A percentile compares a stretch with the other conserved stretches of the same genome.
Evolutionary conservation across 1,284 basidiomycete species (phyloP).

Genomic region (Pascua sp.): DNA sequence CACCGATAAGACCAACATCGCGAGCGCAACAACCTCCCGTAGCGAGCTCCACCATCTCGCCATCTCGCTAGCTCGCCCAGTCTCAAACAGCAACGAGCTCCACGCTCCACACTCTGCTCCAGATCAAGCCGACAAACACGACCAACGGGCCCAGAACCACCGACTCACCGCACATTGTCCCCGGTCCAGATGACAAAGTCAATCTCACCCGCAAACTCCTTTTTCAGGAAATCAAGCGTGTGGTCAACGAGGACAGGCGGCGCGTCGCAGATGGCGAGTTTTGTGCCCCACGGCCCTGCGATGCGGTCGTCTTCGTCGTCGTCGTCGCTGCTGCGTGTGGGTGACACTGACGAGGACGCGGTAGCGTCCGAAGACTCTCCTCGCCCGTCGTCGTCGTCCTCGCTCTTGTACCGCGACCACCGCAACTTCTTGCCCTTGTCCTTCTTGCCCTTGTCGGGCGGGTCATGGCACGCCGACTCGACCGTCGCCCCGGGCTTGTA

Average conservation of each 20-base stretch:
- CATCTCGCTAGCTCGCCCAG: too few species aligned
- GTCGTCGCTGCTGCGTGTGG: neutral
- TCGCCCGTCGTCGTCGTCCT: slow-evolving; percentile 15
- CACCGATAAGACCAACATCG: too few species aligned
- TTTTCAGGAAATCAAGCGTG: slow-evolving; percentile 74
- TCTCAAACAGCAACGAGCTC: too few species aligned
- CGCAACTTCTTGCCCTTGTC: slow-evolving; percentile 11
- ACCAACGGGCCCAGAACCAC: too few species aligned
- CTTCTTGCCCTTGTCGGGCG: slow-evolving; percentile 18
- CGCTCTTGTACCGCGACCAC: neutral
- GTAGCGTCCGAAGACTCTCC: neutral
- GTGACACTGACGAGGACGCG: too few species aligned
- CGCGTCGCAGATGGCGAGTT: slow-evolving; percentile 67
- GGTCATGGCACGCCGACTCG: slow-evolving; percentile 44
- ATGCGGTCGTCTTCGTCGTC: slow-evolving; percentile 7
- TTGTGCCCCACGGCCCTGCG: neutral
- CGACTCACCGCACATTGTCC: slow-evolving; percentile 73
- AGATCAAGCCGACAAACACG: too few species aligned
- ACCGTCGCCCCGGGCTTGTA: slow-evolving; percentile 42
- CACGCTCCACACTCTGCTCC: too few species aligned
- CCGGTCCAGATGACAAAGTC: slow-evolving; percentile 95
- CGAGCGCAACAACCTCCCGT: too few species aligned
- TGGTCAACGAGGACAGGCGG: slow-evolving; percentile 72
- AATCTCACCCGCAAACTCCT: slow-evolving; percentile 74
- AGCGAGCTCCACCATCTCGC: too few species aligned